Percentiles rank a stretch among this genome's conserved stretches.
Conservation (phyloP, 805 yeast species). For the Starmerella gropengiesseri region DNA sequence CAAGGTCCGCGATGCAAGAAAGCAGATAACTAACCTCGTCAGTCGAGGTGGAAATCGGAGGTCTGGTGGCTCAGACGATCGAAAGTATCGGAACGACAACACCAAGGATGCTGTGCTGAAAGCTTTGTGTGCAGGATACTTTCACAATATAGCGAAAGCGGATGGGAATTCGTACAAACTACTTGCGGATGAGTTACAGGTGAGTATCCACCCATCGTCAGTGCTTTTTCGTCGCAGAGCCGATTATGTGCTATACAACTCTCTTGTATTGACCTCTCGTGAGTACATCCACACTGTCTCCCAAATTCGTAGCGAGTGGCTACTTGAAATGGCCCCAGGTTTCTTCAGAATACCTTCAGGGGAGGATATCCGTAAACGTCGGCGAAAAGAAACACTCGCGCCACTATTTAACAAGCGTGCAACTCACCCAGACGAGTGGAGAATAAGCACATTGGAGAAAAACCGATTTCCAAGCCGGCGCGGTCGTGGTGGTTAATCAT, state of each 20-base stretch:
- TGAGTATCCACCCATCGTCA: constrained; percentile 78
- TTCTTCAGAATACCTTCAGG: constrained; percentile 36
- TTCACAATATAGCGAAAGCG: constrained; percentile 54
- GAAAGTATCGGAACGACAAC: constrained; percentile 22
- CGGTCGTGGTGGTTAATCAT: too few species aligned
- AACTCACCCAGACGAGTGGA: constrained; percentile 61
- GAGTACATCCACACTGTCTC: constrained; percentile 80
- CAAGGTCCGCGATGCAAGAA: constrained; percentile 70
- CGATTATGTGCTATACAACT: constrained; percentile 65
- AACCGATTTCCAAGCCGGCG: not conserved
- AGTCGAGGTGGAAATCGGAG: constrained; percentile 26
- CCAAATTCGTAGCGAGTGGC: constrained; percentile 58
- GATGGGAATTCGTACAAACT: constrained; percentile 29
- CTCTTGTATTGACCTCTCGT: constrained; percentile 69
- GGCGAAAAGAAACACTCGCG: constrained; percentile 53
- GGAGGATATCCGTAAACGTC: constrained; percentile 30
- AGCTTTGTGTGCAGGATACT: constrained; percentile 56
- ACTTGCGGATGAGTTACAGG: constrained; percentile 34
- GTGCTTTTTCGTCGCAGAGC: constrained; percentile 62
- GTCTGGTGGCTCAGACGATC: constrained; percentile 27
- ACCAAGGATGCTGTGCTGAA: constrained; percentile 36
- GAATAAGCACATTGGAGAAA: constrained; percentile 41
- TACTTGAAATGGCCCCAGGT: constrained; percentile 61
- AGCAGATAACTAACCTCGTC: constrained; percentile 50
- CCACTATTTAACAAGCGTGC: constrained; percentile 59